Evolutionary conservation across 1,284 basidiomycete species (phyloP), one percentile per base, ranked within the genome.

Genomic region (Cryptococcus sp.): DNA sequence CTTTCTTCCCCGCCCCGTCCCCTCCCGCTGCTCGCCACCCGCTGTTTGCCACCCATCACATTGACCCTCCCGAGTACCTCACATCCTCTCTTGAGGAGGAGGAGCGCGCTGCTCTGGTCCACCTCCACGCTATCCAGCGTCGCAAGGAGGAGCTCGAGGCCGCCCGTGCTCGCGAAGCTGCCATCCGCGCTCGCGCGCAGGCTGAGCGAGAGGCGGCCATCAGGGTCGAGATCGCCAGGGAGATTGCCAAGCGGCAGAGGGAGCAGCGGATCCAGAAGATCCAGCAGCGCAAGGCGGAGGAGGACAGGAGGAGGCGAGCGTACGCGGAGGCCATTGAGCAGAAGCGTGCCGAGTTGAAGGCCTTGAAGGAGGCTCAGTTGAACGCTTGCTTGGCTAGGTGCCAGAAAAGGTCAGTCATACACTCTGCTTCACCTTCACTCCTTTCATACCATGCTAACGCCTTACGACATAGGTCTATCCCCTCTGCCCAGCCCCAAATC

Each of bases 41-140:
- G 37, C n/a, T 46, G 21, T 24, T 52, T 24, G 43, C 44, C 47
- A 54, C 44, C 38, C n/a, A 35, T 28, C 43, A 38, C 20, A 23
- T n/a, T 33, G 24, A n/a, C 38, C 38, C 20, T n/a, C 45, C 23
- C 47, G 46, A 45, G n/a, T 39, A 55, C 42, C 50, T 52, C 50
- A 20, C 37, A 21, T 35, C 47, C 42, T 59, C 62, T 40, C 55
- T 71, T 46, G 66, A 68, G 16, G 64, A 65, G 40, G 72, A 76
- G 53, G 73, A 76, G 52, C 66, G 60, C 45, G 67, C 68, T 24
- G 72, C 69, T 21, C 61, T 70, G n/a, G 71, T 67, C 28, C 70
- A 74, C 59, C 70, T 76, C 36, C 66, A 59, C 44, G 51, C 64
- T 4, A 68, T 76, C 53, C 72, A 68, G 53, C 66, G 68, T 38